A percentile compares a stretch with the other conserved stretches of the same genome.
These are phyloP conservation scores for Taphrina deformans DNA, from an alignment of 1,139 yeast genomes.

Conservation along the genomic window DNA sequence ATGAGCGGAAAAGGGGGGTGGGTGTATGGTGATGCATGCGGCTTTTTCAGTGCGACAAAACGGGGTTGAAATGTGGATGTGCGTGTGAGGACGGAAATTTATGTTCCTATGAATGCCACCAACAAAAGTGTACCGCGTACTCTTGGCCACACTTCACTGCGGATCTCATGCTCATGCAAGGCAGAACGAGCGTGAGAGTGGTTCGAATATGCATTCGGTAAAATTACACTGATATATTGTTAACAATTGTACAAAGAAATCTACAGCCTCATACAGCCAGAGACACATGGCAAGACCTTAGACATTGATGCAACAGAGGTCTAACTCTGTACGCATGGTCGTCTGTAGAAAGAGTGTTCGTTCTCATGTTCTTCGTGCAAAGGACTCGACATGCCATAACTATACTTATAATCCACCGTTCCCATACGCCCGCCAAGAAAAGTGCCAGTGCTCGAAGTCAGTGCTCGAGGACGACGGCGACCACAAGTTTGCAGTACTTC, in stretches of 20 bases:
- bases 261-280: not conserved
- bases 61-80: conserved; percentile 7
- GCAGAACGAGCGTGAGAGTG: too few species aligned
- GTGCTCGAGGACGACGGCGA: too few species aligned
- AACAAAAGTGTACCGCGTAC: too few species aligned
- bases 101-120: too few species aligned
- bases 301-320: not conserved
- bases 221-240: conserved; percentile 8
- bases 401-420: not conserved
- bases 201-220: not conserved
- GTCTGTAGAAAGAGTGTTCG: not conserved
- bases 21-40: too few species aligned
- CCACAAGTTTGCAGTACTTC: conserved; percentile 4
- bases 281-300: not conserved
- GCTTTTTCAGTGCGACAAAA: not conserved
- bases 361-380: too few species aligned
- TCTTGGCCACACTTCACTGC: not conserved
- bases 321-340: not conserved
- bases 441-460: too few species aligned
- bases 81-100: too few species aligned
- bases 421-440: not conserved
- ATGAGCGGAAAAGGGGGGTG: too few species aligned
- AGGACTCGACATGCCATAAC: not conserved
- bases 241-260: conserved; percentile 10
- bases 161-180: not conserved